These are phyloP conservation scores for Nicotiana knightiana DNA, from an alignment of 257 asterid genomes.

Conservation along the genomic window DNA sequence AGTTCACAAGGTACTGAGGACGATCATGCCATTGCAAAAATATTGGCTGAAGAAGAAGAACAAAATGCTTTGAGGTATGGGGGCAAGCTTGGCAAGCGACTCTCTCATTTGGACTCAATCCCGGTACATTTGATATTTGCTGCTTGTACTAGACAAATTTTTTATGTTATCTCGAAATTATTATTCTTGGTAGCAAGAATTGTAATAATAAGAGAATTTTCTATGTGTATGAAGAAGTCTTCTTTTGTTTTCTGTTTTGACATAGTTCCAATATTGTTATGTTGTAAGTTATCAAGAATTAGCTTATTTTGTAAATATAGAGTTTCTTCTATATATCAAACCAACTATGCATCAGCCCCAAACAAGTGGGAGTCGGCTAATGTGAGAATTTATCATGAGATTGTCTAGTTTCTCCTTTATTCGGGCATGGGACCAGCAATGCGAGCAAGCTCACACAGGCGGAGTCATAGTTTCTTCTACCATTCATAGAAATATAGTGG, in stretches of 20 bases:
- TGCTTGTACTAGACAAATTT: not conserved
- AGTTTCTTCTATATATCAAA: not conserved
- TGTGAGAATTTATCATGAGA: no score
- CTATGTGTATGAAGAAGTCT: not conserved
- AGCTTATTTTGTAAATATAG: not conserved
- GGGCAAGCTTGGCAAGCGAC: conserved; percentile 71
- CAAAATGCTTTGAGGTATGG: conserved; percentile 16
- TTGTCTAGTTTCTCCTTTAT: no score
- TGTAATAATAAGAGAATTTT: not conserved
- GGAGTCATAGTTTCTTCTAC: not conserved
- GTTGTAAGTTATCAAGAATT: not conserved
- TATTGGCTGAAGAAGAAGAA: conserved; percentile 69
- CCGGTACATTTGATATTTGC: conserved; percentile 39
- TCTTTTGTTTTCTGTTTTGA: not conserved
- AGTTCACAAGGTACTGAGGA: conserved; percentile 80
- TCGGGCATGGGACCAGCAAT: no score
- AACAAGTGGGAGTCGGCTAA: not conserved
- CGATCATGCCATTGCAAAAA: conserved; percentile 81
- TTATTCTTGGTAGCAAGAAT: not conserved
- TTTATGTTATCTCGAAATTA: not conserved
- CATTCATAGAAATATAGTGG: not conserved
- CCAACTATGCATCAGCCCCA: no score
- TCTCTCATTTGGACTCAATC: conserved; percentile 86
- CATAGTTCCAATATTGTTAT: not conserved
- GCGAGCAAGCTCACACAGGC: no score